phyloP scores from a whole-genome alignment of 2,329 filamentous ascomycete genomes.

The Coniochaeta pulveracea region DNA sequence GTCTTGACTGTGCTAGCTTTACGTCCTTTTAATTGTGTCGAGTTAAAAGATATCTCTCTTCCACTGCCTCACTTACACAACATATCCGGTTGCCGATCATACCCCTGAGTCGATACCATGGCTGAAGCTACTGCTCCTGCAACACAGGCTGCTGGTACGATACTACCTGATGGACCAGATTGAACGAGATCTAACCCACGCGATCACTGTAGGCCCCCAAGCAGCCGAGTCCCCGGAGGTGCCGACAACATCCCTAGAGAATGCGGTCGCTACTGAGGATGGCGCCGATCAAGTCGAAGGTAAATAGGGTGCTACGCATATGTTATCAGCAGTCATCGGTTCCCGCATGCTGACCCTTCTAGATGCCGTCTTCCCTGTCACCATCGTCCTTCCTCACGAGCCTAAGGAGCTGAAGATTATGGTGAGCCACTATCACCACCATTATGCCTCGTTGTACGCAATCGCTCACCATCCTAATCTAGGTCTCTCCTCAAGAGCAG shows the following conservation, averaged over 20 bases:
- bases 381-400: constrained; percentile 71
- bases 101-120: background rate
- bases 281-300: constrained; percentile 21
- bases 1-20: background rate
- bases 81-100: background rate
- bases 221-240: constrained; percentile 8
- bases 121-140: constrained; percentile 1
- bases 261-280: constrained; percentile 13
- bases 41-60: background rate
- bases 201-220: constrained; percentile 6
- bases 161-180: background rate
- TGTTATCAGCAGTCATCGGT: too few relatives aligned
- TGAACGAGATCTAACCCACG: background rate
- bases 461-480: constrained; percentile 8
- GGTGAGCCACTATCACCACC: constrained; percentile 38
- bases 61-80: background rate
- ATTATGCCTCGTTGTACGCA: constrained; percentile 10
- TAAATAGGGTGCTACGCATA: too few relatives aligned
- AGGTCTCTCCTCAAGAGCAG: constrained; percentile 90
- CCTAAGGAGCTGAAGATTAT: constrained; percentile 74
- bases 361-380: constrained; percentile 49
- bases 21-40: constrained; percentile 1
- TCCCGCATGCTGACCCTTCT: too few relatives aligned
- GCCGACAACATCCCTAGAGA: constrained; percentile 7
- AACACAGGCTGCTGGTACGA: constrained; percentile 2